Percentiles rank a stretch among this genome's conserved stretches.
Conservation (phyloP, 2,329 filamentous ascomycete species). For the Didymella lethalis region DNA sequence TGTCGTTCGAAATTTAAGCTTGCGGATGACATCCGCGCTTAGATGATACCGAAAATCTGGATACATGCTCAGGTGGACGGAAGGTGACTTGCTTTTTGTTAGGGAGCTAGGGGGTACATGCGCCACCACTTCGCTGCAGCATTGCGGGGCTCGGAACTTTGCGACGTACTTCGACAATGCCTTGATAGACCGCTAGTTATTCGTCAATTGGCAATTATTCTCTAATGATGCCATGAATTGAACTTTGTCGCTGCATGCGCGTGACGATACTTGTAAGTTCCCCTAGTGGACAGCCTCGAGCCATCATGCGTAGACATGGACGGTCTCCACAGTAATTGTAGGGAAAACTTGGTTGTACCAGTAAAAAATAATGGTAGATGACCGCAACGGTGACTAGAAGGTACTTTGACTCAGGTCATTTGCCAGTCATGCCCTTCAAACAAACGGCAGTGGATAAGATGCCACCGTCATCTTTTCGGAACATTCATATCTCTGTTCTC, state of each 20-base stretch:
- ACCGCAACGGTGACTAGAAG: slow-evolving; percentile 26
- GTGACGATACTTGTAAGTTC: background rate
- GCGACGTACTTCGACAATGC: slow-evolving; percentile 2
- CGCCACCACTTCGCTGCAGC: slow-evolving; percentile 26
- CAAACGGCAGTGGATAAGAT: background rate
- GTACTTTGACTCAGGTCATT: slow-evolving; percentile 11
- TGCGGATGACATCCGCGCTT: slow-evolving; percentile 18
- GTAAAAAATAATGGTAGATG: slow-evolving; percentile 18
- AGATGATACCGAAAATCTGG: slow-evolving; percentile 28
- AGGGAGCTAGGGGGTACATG: slow-evolving; percentile 9
- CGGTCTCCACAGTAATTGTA: background rate
- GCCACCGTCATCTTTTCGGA: background rate
- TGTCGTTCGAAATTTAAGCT: background rate
- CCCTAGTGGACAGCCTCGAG: background rate
- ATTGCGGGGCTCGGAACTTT: slow-evolving; percentile 23
- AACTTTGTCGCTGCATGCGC: background rate
- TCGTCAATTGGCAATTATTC: background rate
- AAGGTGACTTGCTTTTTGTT: slow-evolving; percentile 25
- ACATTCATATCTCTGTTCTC: background rate
- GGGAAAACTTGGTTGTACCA: slow-evolving; percentile 9
- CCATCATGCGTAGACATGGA: background rate
- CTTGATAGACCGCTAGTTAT: background rate
- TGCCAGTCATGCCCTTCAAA: slow-evolving; percentile 7
- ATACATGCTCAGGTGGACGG: slow-evolving; percentile 10
- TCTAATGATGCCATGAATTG: background rate